Evolutionary conservation across 2,329 filamentous ascomycete species (phyloP).

Genomic region (Aquanectria penicillioides): DNA sequence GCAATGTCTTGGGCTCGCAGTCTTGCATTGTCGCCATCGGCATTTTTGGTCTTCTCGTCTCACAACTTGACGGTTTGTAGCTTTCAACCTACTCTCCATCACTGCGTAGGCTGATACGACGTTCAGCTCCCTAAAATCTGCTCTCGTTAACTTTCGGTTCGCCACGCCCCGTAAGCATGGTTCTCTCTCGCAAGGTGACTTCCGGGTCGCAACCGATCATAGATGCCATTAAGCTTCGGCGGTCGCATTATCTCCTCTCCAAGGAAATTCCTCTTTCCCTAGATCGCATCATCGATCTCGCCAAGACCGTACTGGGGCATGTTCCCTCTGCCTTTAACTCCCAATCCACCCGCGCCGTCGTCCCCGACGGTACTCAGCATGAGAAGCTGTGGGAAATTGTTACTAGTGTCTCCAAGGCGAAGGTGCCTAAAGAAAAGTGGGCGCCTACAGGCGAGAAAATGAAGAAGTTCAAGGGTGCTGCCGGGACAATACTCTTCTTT

Average conservation of each 20-base stretch:
- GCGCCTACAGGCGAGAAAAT: conserved; percentile 11
- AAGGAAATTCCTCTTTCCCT: background rate
- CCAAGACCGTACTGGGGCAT: background rate
- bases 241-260: conserved; percentile 2
- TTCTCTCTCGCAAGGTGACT: background rate
- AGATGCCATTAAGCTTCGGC: background rate
- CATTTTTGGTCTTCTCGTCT: too few relatives aligned
- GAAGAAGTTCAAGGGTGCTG: background rate
- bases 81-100: too few relatives aligned
- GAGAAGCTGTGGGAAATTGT: conserved; percentile 23
- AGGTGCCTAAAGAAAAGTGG: conserved; percentile 2
- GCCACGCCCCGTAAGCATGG: too few relatives aligned
- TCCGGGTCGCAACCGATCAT: background rate
- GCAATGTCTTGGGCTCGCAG: too few relatives aligned
- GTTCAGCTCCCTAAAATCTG: too few relatives aligned
- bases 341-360: conserved; percentile 20
- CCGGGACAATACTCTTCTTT: conserved; percentile 12
- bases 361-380: conserved; percentile 16
- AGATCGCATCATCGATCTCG: background rate
- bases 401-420: conserved; percentile 14
- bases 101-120: too few relatives aligned
- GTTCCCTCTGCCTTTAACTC: conserved; percentile 20
- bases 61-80: too few relatives aligned
- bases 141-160: too few relatives aligned
- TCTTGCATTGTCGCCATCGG: too few relatives aligned